These are phyloP conservation scores for Wickerhamomyces ciferrii DNA, from an alignment of 805 yeast genomes.

Conservation along the genomic window DNA sequence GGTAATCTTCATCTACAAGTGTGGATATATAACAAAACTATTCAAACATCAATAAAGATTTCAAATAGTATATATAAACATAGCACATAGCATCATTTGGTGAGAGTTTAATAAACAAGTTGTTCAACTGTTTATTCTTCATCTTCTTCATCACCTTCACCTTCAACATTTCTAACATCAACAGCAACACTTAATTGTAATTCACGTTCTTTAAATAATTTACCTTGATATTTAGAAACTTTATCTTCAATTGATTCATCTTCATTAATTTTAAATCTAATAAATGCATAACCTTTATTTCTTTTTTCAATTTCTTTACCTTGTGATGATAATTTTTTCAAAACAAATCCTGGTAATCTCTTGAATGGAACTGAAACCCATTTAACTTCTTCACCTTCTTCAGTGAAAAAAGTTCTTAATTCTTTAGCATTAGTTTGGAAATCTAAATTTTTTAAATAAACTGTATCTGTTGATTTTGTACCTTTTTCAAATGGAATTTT, in stretches of 20 bases:
- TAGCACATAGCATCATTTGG: background rate
- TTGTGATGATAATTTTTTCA: constrained; percentile 37
- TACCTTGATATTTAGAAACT: constrained; percentile 63
- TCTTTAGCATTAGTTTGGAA: constrained; percentile 55
- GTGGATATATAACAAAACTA: too few relatives aligned
- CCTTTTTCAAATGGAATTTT: constrained; percentile 31
- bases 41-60: background rate
- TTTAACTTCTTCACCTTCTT: constrained; percentile 38
- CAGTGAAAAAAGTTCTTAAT: constrained; percentile 42
- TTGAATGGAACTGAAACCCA: constrained; percentile 58
- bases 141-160: constrained; percentile 19
- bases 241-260: constrained; percentile 54
- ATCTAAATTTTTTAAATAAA: constrained; percentile 58
- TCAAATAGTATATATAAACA: background rate
- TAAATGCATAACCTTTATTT: constrained; percentile 61
- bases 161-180: constrained; percentile 39
- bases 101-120: too few relatives aligned
- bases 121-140: constrained; percentile 2
- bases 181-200: constrained; percentile 71
- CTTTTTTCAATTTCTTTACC: constrained; percentile 42
- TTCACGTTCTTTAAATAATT: constrained; percentile 57
- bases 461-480: constrained; percentile 41
- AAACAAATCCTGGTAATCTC: constrained; percentile 37
- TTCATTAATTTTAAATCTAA: constrained; percentile 33
- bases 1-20: too few relatives aligned